Percentiles rank a stretch among this genome's conserved stretches.
phyloP scores from a whole-genome alignment of 2,329 filamentous ascomycete species.

The Fusarium liriodendri region DNA sequence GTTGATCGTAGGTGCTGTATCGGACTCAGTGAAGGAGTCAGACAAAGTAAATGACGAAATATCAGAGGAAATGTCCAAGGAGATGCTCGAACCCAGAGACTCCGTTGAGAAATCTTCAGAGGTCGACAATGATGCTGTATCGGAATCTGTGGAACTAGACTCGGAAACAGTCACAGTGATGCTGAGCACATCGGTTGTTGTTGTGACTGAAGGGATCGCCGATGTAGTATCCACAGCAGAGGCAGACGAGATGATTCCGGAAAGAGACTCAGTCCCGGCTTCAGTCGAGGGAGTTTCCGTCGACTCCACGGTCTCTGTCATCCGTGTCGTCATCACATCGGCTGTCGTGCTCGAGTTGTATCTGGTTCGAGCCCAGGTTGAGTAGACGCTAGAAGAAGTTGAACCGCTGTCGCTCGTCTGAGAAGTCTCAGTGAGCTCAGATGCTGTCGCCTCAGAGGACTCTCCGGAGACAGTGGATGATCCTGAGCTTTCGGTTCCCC shows the following conservation, averaged over 20 bases:
- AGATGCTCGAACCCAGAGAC: background rate
- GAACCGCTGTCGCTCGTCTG: background rate
- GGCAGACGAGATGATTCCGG: background rate
- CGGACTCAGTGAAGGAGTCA: slow-evolving; percentile 2
- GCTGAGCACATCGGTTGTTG: slow-evolving; percentile 26
- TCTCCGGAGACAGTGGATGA: background rate
- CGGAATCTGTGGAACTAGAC: background rate
- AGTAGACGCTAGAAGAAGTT: background rate
- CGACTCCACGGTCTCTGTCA: background rate
- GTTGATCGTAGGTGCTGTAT: background rate
- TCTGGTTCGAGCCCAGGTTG: background rate
- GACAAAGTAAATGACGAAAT: background rate
- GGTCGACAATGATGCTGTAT: background rate
- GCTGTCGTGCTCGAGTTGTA: background rate
- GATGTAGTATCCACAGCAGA: background rate
- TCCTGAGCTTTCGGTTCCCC: background rate
- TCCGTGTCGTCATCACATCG: background rate
- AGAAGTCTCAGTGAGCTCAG: background rate
- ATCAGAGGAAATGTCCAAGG: background rate
- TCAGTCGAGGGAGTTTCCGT: background rate
- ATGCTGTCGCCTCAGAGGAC: background rate
- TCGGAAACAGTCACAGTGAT: slow-evolving; percentile 21
- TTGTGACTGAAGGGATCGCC: slow-evolving; percentile 5
- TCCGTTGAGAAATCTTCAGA: background rate
- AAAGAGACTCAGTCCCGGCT: background rate